Conservation (phyloP, 129 eudicot genomes). For the Flaveria bidentis region DNA sequence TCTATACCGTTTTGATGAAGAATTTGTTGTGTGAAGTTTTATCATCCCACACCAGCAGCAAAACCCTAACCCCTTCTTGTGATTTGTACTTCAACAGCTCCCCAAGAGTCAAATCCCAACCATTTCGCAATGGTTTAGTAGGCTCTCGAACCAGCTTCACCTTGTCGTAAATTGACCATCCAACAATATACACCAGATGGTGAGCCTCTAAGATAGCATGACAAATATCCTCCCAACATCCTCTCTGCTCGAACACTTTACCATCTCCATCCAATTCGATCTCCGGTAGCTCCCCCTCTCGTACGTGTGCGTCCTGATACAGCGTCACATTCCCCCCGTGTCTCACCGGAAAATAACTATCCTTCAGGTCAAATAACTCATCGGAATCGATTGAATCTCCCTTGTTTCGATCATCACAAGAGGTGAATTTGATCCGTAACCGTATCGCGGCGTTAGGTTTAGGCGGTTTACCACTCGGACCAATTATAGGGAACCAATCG, state of each 20-base stretch:
- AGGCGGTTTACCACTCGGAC: conserved; percentile 56
- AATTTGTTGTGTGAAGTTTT: conserved; percentile 78
- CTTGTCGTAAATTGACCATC: conserved; percentile 84
- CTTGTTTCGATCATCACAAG: conserved; percentile 33
- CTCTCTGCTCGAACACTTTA: conserved; percentile 40
- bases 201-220: conserved; percentile 85
- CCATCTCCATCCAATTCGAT: conserved; percentile 48
- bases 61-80: conserved; percentile 87
- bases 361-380: conserved; percentile 40
- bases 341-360: conserved; percentile 72
- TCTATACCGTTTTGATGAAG: conserved; percentile 67
- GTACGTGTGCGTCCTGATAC: conserved; percentile 81
- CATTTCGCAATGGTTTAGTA: conserved; percentile 47
- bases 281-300: conserved; percentile 48
- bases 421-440: conserved; percentile 45
- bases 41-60: conserved; percentile 90
- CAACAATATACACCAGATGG: conserved; percentile 73
- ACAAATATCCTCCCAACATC: conserved; percentile 89
- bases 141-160: conserved; percentile 83
- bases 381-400: conserved; percentile 30
- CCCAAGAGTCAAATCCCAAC: conserved; percentile 64
- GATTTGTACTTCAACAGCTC: conserved; percentile 77
- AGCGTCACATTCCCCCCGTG: conserved; percentile 65
- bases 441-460: conserved; percentile 53
- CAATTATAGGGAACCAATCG: conserved; percentile 69